Base-by-base conservation (phyloP, 305 asterid genomes). In the Rubia balearica region DNA sequence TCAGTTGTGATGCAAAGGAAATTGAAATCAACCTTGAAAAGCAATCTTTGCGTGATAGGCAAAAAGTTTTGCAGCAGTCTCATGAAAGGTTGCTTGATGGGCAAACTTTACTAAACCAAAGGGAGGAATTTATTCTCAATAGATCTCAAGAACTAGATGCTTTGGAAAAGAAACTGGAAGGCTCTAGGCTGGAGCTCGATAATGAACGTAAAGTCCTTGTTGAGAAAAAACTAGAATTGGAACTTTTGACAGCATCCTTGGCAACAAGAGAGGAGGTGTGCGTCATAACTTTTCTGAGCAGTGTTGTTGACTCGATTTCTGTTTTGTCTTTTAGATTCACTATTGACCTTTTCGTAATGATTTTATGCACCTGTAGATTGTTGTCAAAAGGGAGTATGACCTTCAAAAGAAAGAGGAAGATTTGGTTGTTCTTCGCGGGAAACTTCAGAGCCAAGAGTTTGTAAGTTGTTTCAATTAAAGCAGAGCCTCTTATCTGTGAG, bases 1-100 rank as follows among this genome's bases (percentile, higher is more conserved):
- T 30, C 76, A 95, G 99, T 49, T 76, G 89, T 83, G 98, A 90
- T 81, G 85, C 86, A 10, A 95, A 86, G 82, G 97, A 91, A 83
- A 81, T 74, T 74, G 96, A 90, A 85, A 84, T 91, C 79, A 83
- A 85, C 66, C 88, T 82, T 30, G 96, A 95, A 88, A 90, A 87
- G 82, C 89, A 84, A 76, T 73, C 96, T 14, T 70, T 95, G 65
- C 76, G 85, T 56, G 97, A 84, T 75, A 90, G 95, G 82, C 96
- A 87, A 73, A 92, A 84, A 73, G 77, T 81, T 74, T 76, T 86
- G 83, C 96, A 91, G 85, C 89, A 87, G 71, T 81, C 87, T 12
- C 88, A 91, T 75, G 92, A 90, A 81, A 85, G 91, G 69, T 76
- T 95, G 73, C 82, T 95, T 75, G 98, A 91, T 71, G 85, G 85